phyloP scores from a whole-genome alignment of 441 rosid genomes.

The Manihot esculenta region DNA sequence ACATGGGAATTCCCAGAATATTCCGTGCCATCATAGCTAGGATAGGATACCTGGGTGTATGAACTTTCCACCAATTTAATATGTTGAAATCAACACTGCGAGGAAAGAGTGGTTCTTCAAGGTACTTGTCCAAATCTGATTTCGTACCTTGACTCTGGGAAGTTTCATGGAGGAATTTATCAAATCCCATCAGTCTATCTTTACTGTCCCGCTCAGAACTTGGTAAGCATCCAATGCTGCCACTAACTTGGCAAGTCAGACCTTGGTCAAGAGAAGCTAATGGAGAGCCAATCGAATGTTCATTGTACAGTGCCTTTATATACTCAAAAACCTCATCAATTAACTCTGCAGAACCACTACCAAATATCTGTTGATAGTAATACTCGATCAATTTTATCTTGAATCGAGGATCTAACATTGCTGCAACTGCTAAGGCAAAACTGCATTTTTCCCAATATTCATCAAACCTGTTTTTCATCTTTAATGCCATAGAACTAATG shows the following conservation, averaged over 20 bases:
- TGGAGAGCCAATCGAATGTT: slow-evolving; percentile 71
- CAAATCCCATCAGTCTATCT: slow-evolving; percentile 84
- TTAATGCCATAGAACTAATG: slow-evolving; percentile 53
- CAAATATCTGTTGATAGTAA: slow-evolving; percentile 83
- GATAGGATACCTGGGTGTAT: slow-evolving; percentile 89
- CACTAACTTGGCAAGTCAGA: slow-evolving; percentile 51
- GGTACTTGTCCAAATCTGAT: slow-evolving; percentile 82
- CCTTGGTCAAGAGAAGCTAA: slow-evolving; percentile 57
- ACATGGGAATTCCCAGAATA: slow-evolving; percentile 80
- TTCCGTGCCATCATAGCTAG: slow-evolving; percentile 94
- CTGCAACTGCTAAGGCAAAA: slow-evolving; percentile 77
- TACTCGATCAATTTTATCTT: slow-evolving; percentile 95
- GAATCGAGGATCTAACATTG: slow-evolving; percentile 87
- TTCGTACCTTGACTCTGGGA: slow-evolving; percentile 54
- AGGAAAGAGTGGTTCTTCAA: slow-evolving; percentile 87
- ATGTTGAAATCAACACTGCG: slow-evolving; percentile 79
- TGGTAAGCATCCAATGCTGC: slow-evolving; percentile 47
- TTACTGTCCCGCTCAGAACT: slow-evolving; percentile 50
- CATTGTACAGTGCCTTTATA: slow-evolving; percentile 70
- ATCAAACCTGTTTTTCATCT: slow-evolving; percentile 82
- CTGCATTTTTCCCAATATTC: slow-evolving; percentile 86
- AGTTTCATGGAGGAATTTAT: slow-evolving; percentile 82
- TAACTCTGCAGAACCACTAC: slow-evolving; percentile 76
- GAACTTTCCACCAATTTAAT: slow-evolving; percentile 95
- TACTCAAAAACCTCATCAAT: slow-evolving; percentile 81